Conservation (phyloP, 2,329 filamentous ascomycete genomes). For the Ophiognomonia clavigignenti-juglandacearum region DNA sequence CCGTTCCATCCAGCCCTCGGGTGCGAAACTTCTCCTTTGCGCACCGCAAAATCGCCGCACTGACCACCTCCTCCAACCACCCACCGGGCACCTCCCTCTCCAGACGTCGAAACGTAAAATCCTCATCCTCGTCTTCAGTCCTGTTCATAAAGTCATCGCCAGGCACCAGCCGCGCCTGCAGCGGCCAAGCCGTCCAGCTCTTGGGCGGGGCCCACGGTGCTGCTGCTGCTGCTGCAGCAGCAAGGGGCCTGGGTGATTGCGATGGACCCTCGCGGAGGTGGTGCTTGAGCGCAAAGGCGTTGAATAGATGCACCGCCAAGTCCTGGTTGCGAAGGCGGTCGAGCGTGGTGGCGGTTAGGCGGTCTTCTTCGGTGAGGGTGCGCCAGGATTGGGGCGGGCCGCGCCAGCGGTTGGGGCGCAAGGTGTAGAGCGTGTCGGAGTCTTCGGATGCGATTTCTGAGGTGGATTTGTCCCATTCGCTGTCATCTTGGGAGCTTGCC, state of each 20-base stretch:
- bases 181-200: conserved; percentile 82
- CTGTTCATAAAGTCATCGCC: conserved; percentile 45
- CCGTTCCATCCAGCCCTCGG: conserved; percentile 24
- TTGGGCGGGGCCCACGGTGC: conserved; percentile 47
- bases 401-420: conserved; percentile 68
- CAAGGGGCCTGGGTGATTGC: conserved; percentile 30
- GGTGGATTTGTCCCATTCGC: conserved; percentile 38
- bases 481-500: conserved; percentile 18
- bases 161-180: conserved; percentile 59
- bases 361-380: conserved; percentile 55
- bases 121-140: conserved; percentile 41
- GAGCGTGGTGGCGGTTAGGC: conserved; percentile 58
- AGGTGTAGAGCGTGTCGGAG: conserved; percentile 40
- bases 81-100: conserved; percentile 47
- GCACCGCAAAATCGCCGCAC: conserved; percentile 58
- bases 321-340: conserved; percentile 60
- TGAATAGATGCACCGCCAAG: conserved; percentile 72
- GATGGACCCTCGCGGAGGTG: no score
- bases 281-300: conserved; percentile 67
- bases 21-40: conserved; percentile 62
- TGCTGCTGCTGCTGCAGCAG: background rate
- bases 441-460: conserved; percentile 42
- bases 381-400: conserved; percentile 66
- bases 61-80: conserved; percentile 65
- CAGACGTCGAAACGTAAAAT: conserved; percentile 44